Evolutionary conservation across 2,329 filamentous ascomycete genomes (phyloP), one percentile per base, ranked within the genome.

Genomic region (Drechslerella coelobrocha): DNA sequence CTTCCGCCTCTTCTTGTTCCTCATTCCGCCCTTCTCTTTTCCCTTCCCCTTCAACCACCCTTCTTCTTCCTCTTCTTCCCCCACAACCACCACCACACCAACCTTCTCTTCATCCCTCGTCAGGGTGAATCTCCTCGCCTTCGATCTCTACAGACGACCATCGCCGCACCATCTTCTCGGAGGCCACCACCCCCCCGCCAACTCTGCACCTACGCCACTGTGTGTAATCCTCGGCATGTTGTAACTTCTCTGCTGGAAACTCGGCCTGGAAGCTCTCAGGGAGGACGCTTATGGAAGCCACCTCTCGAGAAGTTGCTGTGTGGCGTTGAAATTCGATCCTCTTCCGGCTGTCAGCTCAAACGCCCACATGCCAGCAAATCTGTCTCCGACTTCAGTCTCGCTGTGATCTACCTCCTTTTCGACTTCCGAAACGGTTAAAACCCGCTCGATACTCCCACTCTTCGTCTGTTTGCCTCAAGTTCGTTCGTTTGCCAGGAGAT

Each of bases 331-430:
- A 56, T 47, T 69, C 57, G 47, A 45, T 61, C 65, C 51, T 54
- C 47, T 69, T 62, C 65, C 65, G 57, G 56, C 41, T 52, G 43
- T 48, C 63, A 68, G 52, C 57, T 48, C 14, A 61, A 55, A 62
- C 29, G 53, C 24, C 52, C 52, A 39, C 51, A 61, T 61, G 52
- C 57, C 57, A 53, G 39, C 51, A 54, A 23, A 39, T 31, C 41
- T 45, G 31, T 57, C 45, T 31, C 41, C 41, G 45, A 50, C 57
- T 69, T 57, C 52, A 53, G 57, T 62, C 51, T 57, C 29, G 57
- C 48, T 31, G 21, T 61, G 43, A 62, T 26, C 65, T 61, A 62
- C 45, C 65, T 61, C 65, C 57, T 69, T 69, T 69, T 61, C 51
- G 41, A 52, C 51, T 48, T 34, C 31, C 52, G 39, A 26, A 31